Conservation (phyloP, 768 basidiomycete genomes). For the Daedaleopsis nitida region DNA sequence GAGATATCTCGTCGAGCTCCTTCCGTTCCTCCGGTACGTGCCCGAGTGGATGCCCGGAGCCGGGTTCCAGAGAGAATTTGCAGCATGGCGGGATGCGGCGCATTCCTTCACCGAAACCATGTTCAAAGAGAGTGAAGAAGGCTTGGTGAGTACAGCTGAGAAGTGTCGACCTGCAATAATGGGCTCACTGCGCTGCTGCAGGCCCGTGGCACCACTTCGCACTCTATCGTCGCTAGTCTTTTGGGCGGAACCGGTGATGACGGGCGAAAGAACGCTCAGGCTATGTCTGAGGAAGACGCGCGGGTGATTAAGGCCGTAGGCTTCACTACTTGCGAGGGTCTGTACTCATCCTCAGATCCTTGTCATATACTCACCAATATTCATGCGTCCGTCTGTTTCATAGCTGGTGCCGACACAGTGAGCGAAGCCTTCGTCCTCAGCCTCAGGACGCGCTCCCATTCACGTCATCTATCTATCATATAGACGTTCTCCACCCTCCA, state of each 20-base stretch:
- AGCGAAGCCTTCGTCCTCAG: background rate
- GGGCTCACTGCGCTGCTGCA: background rate
- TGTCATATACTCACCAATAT: background rate
- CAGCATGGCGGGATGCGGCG: background rate
- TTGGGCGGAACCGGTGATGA: background rate
- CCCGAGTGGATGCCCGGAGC: constrained; percentile 10
- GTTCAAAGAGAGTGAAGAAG: background rate
- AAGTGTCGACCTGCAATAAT: background rate
- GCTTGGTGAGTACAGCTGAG: constrained; percentile 1
- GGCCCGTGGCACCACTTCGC: background rate
- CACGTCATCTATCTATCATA: background rate
- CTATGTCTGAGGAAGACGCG: background rate
- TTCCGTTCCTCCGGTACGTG: background rate
- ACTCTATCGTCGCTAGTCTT: background rate
- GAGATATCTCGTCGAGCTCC: background rate
- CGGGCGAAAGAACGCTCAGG: background rate
- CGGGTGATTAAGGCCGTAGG: background rate
- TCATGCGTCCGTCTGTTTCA: background rate
- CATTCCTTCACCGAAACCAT: background rate
- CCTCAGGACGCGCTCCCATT: background rate
- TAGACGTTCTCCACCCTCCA: constrained; percentile 12
- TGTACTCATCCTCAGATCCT: background rate
- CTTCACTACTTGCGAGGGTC: background rate
- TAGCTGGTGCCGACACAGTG: background rate
- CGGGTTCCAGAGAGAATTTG: constrained; percentile 1